Percentiles rank a stretch among this genome's conserved stretches.
These are phyloP conservation scores for Sporothrix schenckii DNA, from an alignment of 2,329 filamentous ascomycete genomes.

Conservation along the genomic window DNA sequence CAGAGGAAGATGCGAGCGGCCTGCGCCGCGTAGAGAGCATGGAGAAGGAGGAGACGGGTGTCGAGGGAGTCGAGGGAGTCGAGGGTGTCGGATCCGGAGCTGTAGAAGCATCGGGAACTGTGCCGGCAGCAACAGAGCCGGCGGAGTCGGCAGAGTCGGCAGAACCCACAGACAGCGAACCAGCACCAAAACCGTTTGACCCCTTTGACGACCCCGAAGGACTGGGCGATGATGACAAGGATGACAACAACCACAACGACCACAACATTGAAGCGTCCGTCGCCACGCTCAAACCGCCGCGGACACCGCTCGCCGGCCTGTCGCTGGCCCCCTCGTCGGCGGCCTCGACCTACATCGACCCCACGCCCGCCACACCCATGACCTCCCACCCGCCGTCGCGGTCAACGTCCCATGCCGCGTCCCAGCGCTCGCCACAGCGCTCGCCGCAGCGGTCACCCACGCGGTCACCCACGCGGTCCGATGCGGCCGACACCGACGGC, in stretches of 20 bases:
- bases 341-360: conserved; percentile 56
- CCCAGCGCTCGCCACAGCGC: conserved; percentile 48
- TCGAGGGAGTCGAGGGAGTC: neutral
- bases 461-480: conserved; percentile 49
- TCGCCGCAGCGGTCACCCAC: conserved; percentile 42
- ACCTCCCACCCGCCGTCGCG: conserved; percentile 60
- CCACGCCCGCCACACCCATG: conserved; percentile 60
- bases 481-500: conserved; percentile 49
- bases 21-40: conserved; percentile 13
- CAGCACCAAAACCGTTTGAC: conserved; percentile 18
- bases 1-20: conserved; percentile 15
- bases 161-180: neutral
- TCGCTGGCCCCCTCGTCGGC: conserved; percentile 52
- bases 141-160: neutral
- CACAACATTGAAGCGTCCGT: conserved; percentile 45
- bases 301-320: conserved; percentile 54
- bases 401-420: conserved; percentile 58
- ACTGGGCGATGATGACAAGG: neutral
- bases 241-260: neutral
- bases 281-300: conserved; percentile 50
- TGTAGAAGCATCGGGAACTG: neutral
- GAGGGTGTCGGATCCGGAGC: neutral
- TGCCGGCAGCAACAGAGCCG: neutral
- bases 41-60: neutral
- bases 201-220: conserved; percentile 31